Evolutionary conservation across 495 filamentous ascomycete species (phyloP).

Genomic region (Lophiotrema nucula): DNA sequence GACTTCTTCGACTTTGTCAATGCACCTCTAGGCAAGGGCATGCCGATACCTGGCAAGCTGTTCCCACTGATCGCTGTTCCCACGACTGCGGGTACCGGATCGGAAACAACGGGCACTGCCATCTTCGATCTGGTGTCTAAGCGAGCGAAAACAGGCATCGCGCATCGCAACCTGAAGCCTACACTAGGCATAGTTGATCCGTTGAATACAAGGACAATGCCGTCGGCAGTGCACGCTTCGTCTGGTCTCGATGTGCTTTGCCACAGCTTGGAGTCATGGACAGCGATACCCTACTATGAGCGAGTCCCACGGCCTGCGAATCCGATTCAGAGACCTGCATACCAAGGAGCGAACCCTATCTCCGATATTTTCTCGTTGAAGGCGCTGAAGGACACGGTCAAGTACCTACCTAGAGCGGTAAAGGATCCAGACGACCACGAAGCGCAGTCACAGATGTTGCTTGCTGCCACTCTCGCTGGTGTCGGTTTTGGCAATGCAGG

Average conservation of each 20-base stretch:
- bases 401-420: constrained; percentile 85
- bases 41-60: constrained; percentile 75
- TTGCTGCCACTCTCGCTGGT: constrained; percentile 89
- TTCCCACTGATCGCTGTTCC: constrained; percentile 87
- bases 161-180: constrained; percentile 91
- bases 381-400: constrained; percentile 74
- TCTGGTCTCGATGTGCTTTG: constrained; percentile 94
- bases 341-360: constrained; percentile 96
- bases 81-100: constrained; percentile 92
- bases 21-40: constrained; percentile 84
- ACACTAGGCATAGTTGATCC: constrained; percentile 96
- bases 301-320: constrained; percentile 81
- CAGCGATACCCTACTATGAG: constrained; percentile 89
- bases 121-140: constrained; percentile 93
- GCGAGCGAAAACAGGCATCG: constrained; percentile 90
- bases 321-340: constrained; percentile 86
- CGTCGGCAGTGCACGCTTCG: constrained; percentile 79
- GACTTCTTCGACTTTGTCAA: constrained; percentile 98
- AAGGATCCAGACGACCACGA: constrained; percentile 85
- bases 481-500: constrained; percentile 97
- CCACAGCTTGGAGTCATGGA: constrained; percentile 91
- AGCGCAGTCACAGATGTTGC: constrained; percentile 90
- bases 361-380: constrained; percentile 91
- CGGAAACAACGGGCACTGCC: constrained; percentile 93
- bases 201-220: constrained; percentile 92